phyloP scores from a whole-genome alignment of 2,329 filamentous ascomycete genomes.

The Emmonsiellopsis sp. region DNA sequence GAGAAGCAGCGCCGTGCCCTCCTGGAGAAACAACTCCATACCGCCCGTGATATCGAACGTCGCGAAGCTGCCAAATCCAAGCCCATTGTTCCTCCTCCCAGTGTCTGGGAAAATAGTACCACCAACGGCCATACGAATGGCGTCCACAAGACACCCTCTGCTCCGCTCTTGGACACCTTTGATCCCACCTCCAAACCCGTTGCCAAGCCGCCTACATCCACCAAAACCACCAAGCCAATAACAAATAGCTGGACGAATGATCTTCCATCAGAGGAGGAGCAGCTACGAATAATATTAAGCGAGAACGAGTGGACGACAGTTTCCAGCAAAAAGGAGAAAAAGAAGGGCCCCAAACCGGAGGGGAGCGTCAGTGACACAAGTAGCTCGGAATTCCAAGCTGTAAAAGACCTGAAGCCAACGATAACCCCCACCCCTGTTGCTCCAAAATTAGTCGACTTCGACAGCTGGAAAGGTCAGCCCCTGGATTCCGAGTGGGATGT shows the following conservation, averaged over 20 bases:
- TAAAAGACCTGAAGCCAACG: neutral
- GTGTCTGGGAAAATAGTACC: conserved; percentile 38
- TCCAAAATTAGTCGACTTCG: neutral
- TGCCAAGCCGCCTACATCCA: neutral
- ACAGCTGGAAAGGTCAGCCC: conserved; percentile 27
- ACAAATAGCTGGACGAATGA: conserved; percentile 36
- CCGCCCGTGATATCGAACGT: conserved; percentile 72
- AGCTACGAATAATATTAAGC: conserved; percentile 41
- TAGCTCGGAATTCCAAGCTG: conserved; percentile 24
- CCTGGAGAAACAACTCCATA: conserved; percentile 73
- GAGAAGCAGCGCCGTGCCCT: conserved; percentile 68
- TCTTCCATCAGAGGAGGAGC: conserved; percentile 52
- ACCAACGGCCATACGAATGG: conserved; percentile 15
- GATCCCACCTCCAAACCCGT: conserved; percentile 17
- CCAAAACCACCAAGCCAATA: conserved; percentile 10
- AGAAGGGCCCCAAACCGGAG: conserved; percentile 31
- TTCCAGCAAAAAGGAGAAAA: conserved; percentile 47
- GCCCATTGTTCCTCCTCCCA: conserved; percentile 35
- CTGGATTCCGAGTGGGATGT: conserved; percentile 38
- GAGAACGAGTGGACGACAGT: conserved; percentile 54
- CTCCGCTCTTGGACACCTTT: conserved; percentile 35
- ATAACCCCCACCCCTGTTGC: neutral
- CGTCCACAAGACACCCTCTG: conserved; percentile 14
- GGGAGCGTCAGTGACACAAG: conserved; percentile 38
- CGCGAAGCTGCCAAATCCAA: conserved; percentile 53